These are phyloP conservation scores for Botrytis medusae DNA, from an alignment of 2,329 filamentous ascomycete genomes.

Conservation along the genomic window DNA sequence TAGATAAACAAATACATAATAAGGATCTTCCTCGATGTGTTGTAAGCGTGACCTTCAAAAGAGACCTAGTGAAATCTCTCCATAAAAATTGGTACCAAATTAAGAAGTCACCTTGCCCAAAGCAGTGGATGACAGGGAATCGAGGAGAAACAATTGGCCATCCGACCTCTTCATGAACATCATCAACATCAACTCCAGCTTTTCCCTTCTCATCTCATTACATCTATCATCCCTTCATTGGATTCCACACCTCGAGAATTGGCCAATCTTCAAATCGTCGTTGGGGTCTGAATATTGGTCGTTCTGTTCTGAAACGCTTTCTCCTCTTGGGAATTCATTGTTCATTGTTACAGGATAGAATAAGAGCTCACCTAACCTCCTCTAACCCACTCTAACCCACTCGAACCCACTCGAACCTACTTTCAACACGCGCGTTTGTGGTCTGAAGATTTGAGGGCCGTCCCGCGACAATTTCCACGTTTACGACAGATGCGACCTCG, in stretches of 20 bases:
- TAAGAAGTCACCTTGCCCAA: background rate
- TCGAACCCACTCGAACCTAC: background rate
- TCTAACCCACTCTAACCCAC: no score
- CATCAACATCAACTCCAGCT: background rate
- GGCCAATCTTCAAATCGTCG: background rate
- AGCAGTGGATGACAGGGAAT: background rate
- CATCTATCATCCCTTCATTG: conserved; percentile 4
- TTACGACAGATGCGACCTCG: background rate
- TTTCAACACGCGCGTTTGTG: conserved; percentile 13
- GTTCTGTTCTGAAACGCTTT: background rate
- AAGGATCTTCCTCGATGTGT: background rate
- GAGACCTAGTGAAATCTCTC: background rate
- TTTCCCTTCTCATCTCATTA: background rate
- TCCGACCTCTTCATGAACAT: conserved; percentile 10
- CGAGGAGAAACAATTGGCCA: conserved; percentile 21
- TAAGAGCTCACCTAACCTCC: background rate
- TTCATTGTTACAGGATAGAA: background rate
- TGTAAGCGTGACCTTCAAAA: background rate
- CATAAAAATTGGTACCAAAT: conserved; percentile 2
- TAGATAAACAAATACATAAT: background rate
- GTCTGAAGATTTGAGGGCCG: conserved; percentile 18
- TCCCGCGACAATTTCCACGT: conserved; percentile 7
- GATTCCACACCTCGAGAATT: background rate
- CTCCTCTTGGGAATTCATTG: background rate
- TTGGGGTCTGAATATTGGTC: background rate